phyloP scores from a whole-genome alignment of 2,329 filamentous ascomycete species.

The Alternaria arborescens region DNA sequence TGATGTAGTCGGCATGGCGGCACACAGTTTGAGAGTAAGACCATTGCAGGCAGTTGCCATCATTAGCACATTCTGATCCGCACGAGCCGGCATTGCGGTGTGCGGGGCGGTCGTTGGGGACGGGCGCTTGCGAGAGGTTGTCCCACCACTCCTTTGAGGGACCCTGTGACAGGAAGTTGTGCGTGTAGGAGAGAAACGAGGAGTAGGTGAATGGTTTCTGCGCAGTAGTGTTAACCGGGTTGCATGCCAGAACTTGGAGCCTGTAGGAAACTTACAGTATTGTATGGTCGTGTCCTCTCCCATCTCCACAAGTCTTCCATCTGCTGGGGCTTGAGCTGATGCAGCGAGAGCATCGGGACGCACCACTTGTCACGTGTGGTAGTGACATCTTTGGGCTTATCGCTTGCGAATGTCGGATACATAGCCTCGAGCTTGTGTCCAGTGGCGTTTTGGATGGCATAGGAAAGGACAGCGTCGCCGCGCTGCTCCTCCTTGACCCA shows the following conservation, averaged over 20 bases:
- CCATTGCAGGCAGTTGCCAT: slow-evolving; percentile 48
- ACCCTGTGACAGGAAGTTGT: slow-evolving; percentile 43
- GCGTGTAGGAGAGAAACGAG: slow-evolving; percentile 49
- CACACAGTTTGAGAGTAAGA: slow-evolving; percentile 51
- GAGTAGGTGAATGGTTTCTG: slow-evolving; percentile 51
- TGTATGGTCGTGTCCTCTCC: slow-evolving; percentile 51
- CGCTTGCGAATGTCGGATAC: slow-evolving; percentile 53
- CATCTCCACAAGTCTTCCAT: slow-evolving; percentile 62
- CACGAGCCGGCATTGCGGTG: slow-evolving; percentile 46
- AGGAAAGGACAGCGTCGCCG: slow-evolving; percentile 51
- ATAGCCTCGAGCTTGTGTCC: slow-evolving; percentile 48
- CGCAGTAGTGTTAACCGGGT: slow-evolving; percentile 13
- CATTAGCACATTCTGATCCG: slow-evolving; percentile 45
- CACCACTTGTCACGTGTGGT: slow-evolving; percentile 55
- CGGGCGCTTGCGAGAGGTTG: slow-evolving; percentile 44
- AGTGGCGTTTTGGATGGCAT: slow-evolving; percentile 50
- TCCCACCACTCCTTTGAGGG: slow-evolving; percentile 49
- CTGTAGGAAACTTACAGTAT: slow-evolving; percentile 29
- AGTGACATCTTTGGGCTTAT: slow-evolving; percentile 59
- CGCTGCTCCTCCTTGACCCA: slow-evolving; percentile 56
- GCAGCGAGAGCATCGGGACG: slow-evolving; percentile 52
- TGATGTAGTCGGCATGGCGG: slow-evolving; percentile 49
- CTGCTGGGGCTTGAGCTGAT: slow-evolving; percentile 54
- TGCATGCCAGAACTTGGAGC: background rate
- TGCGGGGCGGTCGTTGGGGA: slow-evolving; percentile 47